Base-by-base conservation (phyloP, 768 basidiomycete species). In the Phylloporus arenicola region DNA sequence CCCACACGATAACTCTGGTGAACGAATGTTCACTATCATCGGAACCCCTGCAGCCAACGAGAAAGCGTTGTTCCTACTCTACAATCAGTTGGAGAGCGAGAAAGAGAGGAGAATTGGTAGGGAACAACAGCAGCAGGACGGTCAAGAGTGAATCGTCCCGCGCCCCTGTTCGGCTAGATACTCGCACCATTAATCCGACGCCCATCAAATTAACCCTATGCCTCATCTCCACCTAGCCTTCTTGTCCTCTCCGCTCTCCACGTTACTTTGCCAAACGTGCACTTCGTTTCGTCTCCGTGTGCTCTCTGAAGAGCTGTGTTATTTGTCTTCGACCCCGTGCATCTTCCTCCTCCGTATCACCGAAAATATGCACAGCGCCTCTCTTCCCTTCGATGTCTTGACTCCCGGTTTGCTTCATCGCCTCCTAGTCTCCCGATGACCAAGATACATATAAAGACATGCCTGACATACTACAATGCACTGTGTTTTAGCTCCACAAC, bases 11-110 rank as follows among this genome's bases (percentile, higher is more conserved):
- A 96, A 98, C 64, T 93, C 94, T 37, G 96, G 95, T 63, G 96
- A 99, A 75, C 81, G 96, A 58, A 97, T 99, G 95, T 99, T 99
- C 75, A 92, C 96, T 54, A 98, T 99, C 67, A 79, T 96, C 42
- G 96, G 96, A 48, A 92, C 92, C 12, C 88, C 92, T 43, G 91
- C 93, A 70, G 88, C 91, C 59, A 97, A 96, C 70, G 95, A 99
- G 73, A 95, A 97, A 72, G 96, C 96, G 2, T 74, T 99, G 51
- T 98, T 95, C 78, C 74, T 99, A 53, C 79, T 99, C 54, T 99
- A 98, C 73, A 93, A 95, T 63, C 95, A 96, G 67, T 75, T 95
- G 55, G 94, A 96, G 74, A 92, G 84, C 66, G 92, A 94, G 80
- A 95, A 95, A 74, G 91, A 94, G 73, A 80, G 92, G 70, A 80